phyloP scores from a whole-genome alignment of 2,329 filamentous ascomycete species.

The Malbranchea cinnamomea region DNA sequence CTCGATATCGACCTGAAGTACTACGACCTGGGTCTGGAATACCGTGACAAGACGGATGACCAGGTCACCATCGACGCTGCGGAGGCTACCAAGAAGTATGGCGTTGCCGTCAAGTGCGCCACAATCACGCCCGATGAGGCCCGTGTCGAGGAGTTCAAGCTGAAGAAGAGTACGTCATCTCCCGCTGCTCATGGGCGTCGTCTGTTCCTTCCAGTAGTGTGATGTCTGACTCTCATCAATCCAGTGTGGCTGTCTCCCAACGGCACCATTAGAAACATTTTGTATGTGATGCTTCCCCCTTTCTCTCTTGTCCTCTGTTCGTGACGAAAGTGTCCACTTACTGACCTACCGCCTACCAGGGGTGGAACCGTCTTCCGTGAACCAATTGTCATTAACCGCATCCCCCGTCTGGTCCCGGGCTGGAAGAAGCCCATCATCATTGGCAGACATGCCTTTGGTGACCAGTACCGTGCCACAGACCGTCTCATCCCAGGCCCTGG shows the following conservation, averaged over 20 bases:
- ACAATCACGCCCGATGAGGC: conserved; percentile 98
- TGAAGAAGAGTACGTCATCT: conserved; percentile 75
- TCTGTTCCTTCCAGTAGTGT: conserved; percentile 2
- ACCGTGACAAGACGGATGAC: conserved; percentile 92
- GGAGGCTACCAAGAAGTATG: conserved; percentile 98
- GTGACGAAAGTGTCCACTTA: no score
- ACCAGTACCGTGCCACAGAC: conserved; percentile 97
- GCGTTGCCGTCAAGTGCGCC: conserved; percentile 95
- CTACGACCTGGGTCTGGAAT: conserved; percentile 85
- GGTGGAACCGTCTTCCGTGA: conserved; percentile 98
- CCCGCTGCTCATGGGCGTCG: no score
- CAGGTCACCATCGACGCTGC: conserved; percentile 90
- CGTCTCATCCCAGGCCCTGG: conserved; percentile 66
- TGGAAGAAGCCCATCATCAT: conserved; percentile 99
- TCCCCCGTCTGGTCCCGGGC: conserved; percentile 84
- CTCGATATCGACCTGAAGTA: conserved; percentile 97
- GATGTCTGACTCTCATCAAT: conserved; percentile 11
- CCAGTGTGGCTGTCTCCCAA: conserved; percentile 93
- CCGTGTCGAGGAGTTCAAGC: conserved; percentile 91
- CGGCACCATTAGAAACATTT: conserved; percentile 59
- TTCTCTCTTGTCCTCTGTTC: no score
- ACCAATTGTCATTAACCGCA: conserved; percentile 87
- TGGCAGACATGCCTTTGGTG: conserved; percentile 92
- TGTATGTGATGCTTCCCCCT: no score
- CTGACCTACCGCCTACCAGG: conserved; percentile 23